phyloP scores from a whole-genome alignment of 768 basidiomycete genomes.

The Tylopilus subfusipes region DNA sequence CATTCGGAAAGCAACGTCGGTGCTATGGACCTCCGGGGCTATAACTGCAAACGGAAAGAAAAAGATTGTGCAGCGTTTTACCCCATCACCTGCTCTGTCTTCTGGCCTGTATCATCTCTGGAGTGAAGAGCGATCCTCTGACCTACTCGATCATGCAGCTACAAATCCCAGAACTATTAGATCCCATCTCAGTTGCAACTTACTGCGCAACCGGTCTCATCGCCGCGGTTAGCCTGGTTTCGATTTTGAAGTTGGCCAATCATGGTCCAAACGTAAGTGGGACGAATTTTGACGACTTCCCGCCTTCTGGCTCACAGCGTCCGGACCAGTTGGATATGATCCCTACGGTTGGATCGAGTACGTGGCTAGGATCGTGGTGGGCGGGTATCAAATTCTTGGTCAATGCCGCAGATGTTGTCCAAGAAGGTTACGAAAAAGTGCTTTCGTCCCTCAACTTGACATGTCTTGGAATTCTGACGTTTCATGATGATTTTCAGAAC shows the following conservation, averaged over 20 bases:
- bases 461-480: not conserved
- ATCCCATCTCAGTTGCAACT: not conserved
- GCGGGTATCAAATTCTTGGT: slow-evolving; percentile 16
- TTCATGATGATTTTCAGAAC: slow-evolving; percentile 20
- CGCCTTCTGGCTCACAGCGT: not conserved
- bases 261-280: slow-evolving; percentile 1
- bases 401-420: slow-evolving; percentile 23
- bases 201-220: not conserved
- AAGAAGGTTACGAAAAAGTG: slow-evolving; percentile 35
- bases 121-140: not conserved
- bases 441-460: not conserved
- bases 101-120: not conserved
- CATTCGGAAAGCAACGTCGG: not conserved
- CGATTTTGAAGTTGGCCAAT: not conserved
- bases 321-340: slow-evolving; percentile 25
- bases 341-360: slow-evolving; percentile 30
- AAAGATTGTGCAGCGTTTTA: not conserved
- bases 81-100: not conserved
- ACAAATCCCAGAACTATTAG: not conserved
- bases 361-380: slow-evolving; percentile 29
- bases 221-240: not conserved
- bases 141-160: not conserved
- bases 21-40: no score
- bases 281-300: no score
- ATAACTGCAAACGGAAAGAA: not conserved